Evolutionary conservation across 768 basidiomycete genomes (phyloP), one percentile per base, ranked within the genome.

Genomic region (Symmetrospora coprosmae): DNA sequence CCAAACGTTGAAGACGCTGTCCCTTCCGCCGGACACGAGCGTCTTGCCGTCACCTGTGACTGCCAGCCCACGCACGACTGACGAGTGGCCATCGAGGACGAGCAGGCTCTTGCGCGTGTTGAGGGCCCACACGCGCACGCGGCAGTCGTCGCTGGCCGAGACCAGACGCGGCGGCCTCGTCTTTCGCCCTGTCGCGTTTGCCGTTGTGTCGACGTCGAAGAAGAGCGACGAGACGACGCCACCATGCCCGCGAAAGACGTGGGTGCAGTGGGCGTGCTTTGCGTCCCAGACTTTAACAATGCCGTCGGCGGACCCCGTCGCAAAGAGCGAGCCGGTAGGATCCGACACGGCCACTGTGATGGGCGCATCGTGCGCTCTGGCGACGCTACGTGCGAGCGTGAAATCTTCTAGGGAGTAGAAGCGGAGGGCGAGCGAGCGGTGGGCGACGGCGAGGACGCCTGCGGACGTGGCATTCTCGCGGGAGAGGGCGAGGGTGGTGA

Each of bases 231-330:
- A 87, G 71, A 99, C 84, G 62, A 94, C 87, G n/a, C 94, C 94
- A 4, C 91, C 94, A 70, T 97, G 94, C 1, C 91, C 92, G 68
- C 85, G 86, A 78, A 92, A 89, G 13, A 90, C 78, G 72, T 99
- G 94, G 0, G 94, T 99, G 31, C 86, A 81, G 70, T 83, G 90
- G 33, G 89, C 91, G 25, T 82, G 82, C 2, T 77, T 73, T 45
- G 90, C 82, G 71, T 94, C 84, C 90, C 90, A 97, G 9, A 99
- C 87, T 75, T 96, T 97, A 43, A 96, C 94, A 31, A 87, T 79
- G 23, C 94, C 92, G 65, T 99, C 94, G 6, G 92, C 88, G 11
- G 92, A 86, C 1, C 94, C 94, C 17, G 91, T 92, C 6, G 94
- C 94, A 65, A 96, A 79, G 65, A 92, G 85, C 1, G 85, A 83